Evolutionary conservation across 2,329 filamentous ascomycete genomes (phyloP).

Genomic region (Monosporascus sp.): DNA sequence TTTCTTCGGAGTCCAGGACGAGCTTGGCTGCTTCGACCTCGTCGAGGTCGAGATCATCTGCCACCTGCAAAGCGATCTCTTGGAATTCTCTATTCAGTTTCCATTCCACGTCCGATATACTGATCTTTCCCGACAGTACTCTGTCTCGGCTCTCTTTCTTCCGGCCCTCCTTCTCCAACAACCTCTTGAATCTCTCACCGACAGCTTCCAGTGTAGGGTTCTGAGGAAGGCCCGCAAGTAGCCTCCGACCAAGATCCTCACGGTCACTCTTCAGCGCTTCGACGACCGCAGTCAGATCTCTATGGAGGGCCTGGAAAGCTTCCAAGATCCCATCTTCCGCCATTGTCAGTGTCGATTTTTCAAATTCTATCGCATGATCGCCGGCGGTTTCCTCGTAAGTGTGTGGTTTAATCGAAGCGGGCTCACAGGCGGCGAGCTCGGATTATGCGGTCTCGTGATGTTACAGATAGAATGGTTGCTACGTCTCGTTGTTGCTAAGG

Average conservation of each 20-base stretch:
- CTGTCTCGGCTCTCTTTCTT: slow-evolving; percentile 69
- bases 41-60: slow-evolving; percentile 85
- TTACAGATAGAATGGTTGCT: too few relatives aligned
- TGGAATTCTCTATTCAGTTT: slow-evolving; percentile 82
- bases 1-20: slow-evolving; percentile 67
- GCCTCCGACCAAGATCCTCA: slow-evolving; percentile 59
- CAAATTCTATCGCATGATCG: slow-evolving; percentile 41
- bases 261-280: slow-evolving; percentile 58
- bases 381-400: slow-evolving; percentile 4
- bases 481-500: too few relatives aligned
- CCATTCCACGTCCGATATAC: slow-evolving; percentile 67
- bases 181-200: slow-evolving; percentile 60
- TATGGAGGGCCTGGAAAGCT: slow-evolving; percentile 76
- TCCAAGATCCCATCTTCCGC: slow-evolving; percentile 68
- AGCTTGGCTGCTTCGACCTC: slow-evolving; percentile 78
- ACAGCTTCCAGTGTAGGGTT: slow-evolving; percentile 52
- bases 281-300: slow-evolving; percentile 73
- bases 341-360: slow-evolving; percentile 47
- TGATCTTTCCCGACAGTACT: slow-evolving; percentile 68
- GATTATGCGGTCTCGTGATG: not conserved
- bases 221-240: slow-evolving; percentile 16
- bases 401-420: slow-evolving; percentile 6
- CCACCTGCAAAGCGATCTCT: slow-evolving; percentile 72
- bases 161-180: slow-evolving; percentile 70
- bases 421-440: slow-evolving; percentile 2